Evolutionary conservation across 805 yeast species (phyloP), one percentile per base, ranked within the genome.

Genomic region (Starmerella apicola): DNA sequence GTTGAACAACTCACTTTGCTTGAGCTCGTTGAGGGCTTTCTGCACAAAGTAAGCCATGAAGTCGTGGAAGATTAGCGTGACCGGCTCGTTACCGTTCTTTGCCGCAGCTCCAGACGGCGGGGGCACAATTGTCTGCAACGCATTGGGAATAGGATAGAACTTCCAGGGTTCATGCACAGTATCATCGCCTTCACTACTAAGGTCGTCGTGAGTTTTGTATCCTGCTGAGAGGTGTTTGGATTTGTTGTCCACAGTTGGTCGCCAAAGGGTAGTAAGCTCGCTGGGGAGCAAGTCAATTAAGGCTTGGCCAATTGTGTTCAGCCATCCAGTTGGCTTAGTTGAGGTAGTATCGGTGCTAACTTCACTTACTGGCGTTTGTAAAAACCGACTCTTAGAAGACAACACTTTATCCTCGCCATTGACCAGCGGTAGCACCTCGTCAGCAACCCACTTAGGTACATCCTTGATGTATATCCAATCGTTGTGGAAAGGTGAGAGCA

Each of bases 151-250:
- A 6, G 67, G 70, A 56, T 70, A 78, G 42, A 68, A 63, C 0
- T 64, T 63, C 34, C 79, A 70, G 1, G 81, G 70, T 42, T 61
- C 64, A 61, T 81, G 86, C 41, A 75, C 51, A 28, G 84, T 68
- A 64, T 65, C 97, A 56, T 91, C 98, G 18, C 98, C 98, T 46
- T 76, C 75, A 47, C 65, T 60, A 0, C 96, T 98, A 50, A 70
- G 67, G 53, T 88, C 97, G 55, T 91, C 98, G 34, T 60, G 51
- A 0, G 98, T 88, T 0, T 75, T 76, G 51, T 80, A 81, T 0
- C 98, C 98, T 44, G 20, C 32, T 22, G 49, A 39, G 12, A 25
- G 29, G 20, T 26, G 23, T 20, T 3, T 29, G 19, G 35, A 3
- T n/a, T 7, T 4, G 20, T 16, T 10, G 7, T n/a, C 5, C 26